Conservation (phyloP, 192 early-diverging fungal genomes). For the Entomortierella chlamydospora region DNA sequence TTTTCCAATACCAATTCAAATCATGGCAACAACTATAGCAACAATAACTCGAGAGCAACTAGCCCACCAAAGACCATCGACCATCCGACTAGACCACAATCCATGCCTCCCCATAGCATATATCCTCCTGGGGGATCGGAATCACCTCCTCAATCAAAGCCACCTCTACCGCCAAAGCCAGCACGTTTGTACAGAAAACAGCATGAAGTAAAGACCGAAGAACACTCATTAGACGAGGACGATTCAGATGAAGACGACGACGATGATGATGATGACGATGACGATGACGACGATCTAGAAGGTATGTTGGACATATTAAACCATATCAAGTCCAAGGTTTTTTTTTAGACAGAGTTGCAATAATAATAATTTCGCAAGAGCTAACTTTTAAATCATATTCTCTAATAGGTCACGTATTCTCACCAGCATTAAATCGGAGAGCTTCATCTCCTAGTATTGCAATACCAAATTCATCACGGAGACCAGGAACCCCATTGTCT, state of each 20-base stretch:
- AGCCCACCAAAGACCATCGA: not conserved
- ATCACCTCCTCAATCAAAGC: conserved; percentile 59
- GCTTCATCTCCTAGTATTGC: conserved; percentile 51
- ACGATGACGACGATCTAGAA: conserved; percentile 55
- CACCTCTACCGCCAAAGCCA: conserved; percentile 68
- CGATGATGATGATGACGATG: conserved; percentile 48
- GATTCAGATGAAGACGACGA: conserved; percentile 55
- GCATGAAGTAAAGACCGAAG: conserved; percentile 33
- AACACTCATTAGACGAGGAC: conserved; percentile 42
- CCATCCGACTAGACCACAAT: conserved; percentile 21
- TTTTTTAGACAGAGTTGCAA: not conserved
- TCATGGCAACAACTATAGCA: not conserved
- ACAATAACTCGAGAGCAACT: not conserved
- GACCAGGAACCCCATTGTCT: conserved; percentile 37
- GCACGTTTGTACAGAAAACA: conserved; percentile 49
- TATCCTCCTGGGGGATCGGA: conserved; percentile 5
- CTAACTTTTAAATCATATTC: not conserved
- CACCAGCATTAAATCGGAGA: conserved; percentile 33
- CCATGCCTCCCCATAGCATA: conserved; percentile 19
- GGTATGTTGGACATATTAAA: conserved; percentile 17
- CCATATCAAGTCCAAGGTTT: not conserved
- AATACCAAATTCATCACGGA: conserved; percentile 38
- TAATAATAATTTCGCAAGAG: too few relatives aligned
- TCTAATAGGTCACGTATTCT: conserved; percentile 33
- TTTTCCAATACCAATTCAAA: not conserved